Percentiles rank a stretch among this genome's conserved stretches.
Conservation (phyloP, 768 basidiomycete species). For the Psilocybe azurescens region DNA sequence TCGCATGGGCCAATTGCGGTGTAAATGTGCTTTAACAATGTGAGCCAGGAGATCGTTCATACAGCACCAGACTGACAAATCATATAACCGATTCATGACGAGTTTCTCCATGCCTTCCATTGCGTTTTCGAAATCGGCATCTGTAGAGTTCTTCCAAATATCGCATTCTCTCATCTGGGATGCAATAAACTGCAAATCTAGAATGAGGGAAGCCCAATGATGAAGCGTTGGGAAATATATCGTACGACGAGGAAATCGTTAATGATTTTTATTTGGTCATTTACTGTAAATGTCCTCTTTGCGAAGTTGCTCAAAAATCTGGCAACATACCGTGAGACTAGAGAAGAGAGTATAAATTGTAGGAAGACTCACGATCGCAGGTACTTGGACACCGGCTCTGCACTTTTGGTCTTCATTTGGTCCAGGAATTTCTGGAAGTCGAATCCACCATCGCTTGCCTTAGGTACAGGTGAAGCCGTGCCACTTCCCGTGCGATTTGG, state of each 20-base stretch:
- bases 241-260: slow-evolving; percentile 89
- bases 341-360: neutral
- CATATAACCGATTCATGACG: slow-evolving; percentile 97
- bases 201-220: slow-evolving; percentile 4
- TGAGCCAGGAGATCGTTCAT: slow-evolving; percentile 13
- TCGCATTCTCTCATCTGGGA: slow-evolving; percentile 86
- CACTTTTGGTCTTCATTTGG: slow-evolving; percentile 87
- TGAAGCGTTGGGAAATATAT: slow-evolving; percentile 14
- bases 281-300: slow-evolving; percentile 89
- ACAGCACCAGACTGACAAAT: slow-evolving; percentile 65
- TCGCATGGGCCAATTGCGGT: slow-evolving; percentile 72
- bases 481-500: slow-evolving; percentile 30
- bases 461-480: slow-evolving; percentile 35
- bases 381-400: slow-evolving; percentile 95
- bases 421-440: slow-evolving; percentile 96
- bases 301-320: slow-evolving; percentile 95
- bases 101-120: slow-evolving; percentile 99
- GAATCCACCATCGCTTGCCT: slow-evolving; percentile 57
- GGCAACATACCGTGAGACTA: neutral
- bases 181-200: slow-evolving; percentile 75
- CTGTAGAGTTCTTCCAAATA: slow-evolving; percentile 78
- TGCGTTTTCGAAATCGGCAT: slow-evolving; percentile 92
- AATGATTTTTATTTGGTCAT: slow-evolving; percentile 94
- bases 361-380: slow-evolving; percentile 80
- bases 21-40: slow-evolving; percentile 79